These are phyloP conservation scores for Suzukiozyma palmioleophila DNA, from an alignment of 1,139 yeast species.

Conservation along the genomic window DNA sequence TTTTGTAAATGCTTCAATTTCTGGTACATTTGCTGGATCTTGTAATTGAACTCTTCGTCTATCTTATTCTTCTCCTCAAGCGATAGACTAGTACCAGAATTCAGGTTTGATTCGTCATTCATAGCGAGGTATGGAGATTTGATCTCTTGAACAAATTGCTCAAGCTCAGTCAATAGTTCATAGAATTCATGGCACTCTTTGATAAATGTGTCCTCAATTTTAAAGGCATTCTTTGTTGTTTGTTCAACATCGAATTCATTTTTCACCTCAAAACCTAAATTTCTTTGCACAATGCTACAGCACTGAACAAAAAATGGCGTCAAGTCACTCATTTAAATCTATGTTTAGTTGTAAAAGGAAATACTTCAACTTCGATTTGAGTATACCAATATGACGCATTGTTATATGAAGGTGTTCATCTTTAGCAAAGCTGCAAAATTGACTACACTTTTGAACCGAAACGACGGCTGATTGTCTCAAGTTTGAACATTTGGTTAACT, in stretches of 20 bases:
- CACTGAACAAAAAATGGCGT: conserved; percentile 51
- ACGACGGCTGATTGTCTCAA: too few species aligned
- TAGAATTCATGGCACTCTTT: conserved; percentile 48
- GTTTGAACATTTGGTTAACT: too few species aligned
- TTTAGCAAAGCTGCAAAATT: neutral
- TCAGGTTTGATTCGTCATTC: conserved; percentile 21
- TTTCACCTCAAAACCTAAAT: conserved; percentile 11
- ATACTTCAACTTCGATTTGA: too few species aligned
- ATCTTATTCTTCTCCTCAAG: conserved; percentile 49
- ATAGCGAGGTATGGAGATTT: conserved; percentile 42
- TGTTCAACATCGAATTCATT: neutral
- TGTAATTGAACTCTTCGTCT: conserved; percentile 50
- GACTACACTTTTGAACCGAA: too few species aligned
- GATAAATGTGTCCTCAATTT: conserved; percentile 46
- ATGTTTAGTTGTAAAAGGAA: too few species aligned
- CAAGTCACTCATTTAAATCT: conserved; percentile 42
- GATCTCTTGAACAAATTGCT: conserved; percentile 34
- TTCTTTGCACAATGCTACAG: conserved; percentile 38
- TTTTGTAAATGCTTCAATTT: conserved; percentile 46
- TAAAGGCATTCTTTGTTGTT: conserved; percentile 14
- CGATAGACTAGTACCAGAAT: conserved; percentile 19
- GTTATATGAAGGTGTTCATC: too few species aligned
- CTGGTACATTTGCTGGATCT: conserved; percentile 47
- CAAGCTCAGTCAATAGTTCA: conserved; percentile 33
- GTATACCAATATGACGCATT: too few species aligned